Conservation (phyloP, 257 asterid species). For the Ilex aquifolium region DNA sequence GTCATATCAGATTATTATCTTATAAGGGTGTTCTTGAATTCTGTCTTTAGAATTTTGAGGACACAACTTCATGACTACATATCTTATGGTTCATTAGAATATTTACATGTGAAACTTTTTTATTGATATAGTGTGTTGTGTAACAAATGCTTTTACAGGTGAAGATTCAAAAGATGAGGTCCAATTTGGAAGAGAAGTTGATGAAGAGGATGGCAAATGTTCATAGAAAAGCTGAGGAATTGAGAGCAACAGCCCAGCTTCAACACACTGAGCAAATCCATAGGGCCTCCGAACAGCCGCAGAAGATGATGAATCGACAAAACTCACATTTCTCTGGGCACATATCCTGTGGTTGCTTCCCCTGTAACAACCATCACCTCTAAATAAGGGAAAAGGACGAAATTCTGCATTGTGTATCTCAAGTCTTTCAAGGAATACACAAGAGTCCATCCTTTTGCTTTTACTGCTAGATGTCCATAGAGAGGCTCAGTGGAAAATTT, state of each 20-base stretch:
- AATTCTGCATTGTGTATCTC: no score
- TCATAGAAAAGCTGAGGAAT: conserved; percentile 90
- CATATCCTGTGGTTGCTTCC: conserved; percentile 77
- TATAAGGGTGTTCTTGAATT: no score
- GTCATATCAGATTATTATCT: background rate
- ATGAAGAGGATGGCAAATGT: conserved; percentile 92
- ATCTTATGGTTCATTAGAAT: no score
- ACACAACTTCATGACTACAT: background rate
- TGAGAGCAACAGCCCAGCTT: conserved; percentile 67
- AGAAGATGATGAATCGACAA: conserved; percentile 37
- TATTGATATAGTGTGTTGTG: background rate
- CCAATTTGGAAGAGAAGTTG: conserved; percentile 77
- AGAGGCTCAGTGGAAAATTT: no score
- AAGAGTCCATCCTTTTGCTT: no score
- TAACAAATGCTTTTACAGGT: conserved; percentile 38
- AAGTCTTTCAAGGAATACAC: no score
- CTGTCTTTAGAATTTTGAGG: background rate
- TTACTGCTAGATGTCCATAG: no score
- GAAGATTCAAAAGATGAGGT: conserved; percentile 88
- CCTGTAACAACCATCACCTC: conserved; percentile 39
- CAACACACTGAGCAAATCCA: conserved; percentile 74
- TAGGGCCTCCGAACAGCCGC: conserved; percentile 43
- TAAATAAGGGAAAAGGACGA: no score
- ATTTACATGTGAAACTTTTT: no score
- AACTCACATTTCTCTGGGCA: conserved; percentile 29